Evolutionary conservation across 108 stramenopile species (phyloP).

Genomic region (Nitzschia inconspicua): DNA sequence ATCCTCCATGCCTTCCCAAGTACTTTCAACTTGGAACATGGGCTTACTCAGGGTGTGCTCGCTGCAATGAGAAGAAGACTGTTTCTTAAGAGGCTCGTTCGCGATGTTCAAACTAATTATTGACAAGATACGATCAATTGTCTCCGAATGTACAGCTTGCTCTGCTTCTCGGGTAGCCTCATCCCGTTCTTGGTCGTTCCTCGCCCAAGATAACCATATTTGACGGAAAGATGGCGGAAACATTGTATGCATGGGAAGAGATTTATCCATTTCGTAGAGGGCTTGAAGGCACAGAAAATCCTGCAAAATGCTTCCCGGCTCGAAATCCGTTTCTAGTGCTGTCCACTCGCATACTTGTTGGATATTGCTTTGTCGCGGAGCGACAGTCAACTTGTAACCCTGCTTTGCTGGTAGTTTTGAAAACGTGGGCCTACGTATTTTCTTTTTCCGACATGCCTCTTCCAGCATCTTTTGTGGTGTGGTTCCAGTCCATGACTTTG

Average conservation of each 20-base stretch:
- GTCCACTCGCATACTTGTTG: neutral
- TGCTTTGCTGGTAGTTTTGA: slow-evolving; percentile 19
- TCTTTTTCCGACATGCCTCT: slow-evolving; percentile 52
- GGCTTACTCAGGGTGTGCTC: too few species aligned
- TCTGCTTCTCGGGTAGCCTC: too few species aligned
- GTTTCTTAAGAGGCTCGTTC: too few species aligned
- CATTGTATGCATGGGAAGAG: slow-evolving; percentile 49
- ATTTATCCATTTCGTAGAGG: slow-evolving; percentile 57
- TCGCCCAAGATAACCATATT: slow-evolving; percentile 67
- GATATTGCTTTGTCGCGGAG: neutral
- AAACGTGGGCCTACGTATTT: slow-evolving; percentile 50
- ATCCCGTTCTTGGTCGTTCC: slow-evolving; percentile 21
- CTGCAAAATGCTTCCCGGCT: slow-evolving; percentile 19
- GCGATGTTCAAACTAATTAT: too few species aligned
- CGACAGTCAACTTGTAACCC: slow-evolving; percentile 29
- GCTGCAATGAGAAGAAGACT: too few species aligned
- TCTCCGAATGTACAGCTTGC: slow-evolving; percentile 12
- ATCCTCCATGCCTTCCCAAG: too few species aligned
- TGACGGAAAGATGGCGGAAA: slow-evolving; percentile 58
- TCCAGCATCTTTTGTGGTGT: slow-evolving; percentile 60
- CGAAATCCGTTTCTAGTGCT: slow-evolving; percentile 4
- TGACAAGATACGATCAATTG: slow-evolving; percentile 31
- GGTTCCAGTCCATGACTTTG: slow-evolving; percentile 69
- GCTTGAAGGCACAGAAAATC: slow-evolving; percentile 59
- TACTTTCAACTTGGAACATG: too few species aligned